Evolutionary conservation across 495 filamentous ascomycete species (phyloP).

Genomic region (Talaromyces liani): DNA sequence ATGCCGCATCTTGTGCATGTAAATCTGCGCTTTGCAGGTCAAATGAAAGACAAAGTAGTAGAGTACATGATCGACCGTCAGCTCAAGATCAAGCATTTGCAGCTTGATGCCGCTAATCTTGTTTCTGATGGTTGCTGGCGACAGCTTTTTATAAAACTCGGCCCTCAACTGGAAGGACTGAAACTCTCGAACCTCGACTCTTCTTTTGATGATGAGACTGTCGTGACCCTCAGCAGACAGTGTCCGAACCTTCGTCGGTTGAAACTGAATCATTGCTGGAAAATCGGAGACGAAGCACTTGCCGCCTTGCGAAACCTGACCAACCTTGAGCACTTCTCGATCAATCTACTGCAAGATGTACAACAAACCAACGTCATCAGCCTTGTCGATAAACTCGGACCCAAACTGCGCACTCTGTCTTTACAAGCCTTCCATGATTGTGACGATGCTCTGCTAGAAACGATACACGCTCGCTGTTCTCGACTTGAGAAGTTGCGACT

Average conservation of each 20-base stretch:
- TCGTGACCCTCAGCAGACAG: constrained; percentile 43
- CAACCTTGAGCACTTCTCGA: constrained; percentile 62
- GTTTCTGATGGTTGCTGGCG: constrained; percentile 65
- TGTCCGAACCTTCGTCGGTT: constrained; percentile 63
- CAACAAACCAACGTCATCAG: constrained; percentile 48
- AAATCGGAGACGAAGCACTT: constrained; percentile 39
- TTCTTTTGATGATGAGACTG: constrained; percentile 63
- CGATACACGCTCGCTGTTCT: constrained; percentile 60
- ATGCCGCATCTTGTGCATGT: constrained; percentile 59
- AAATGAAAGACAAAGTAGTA: constrained; percentile 76
- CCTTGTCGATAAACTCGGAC: constrained; percentile 53
- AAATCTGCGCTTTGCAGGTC: constrained; percentile 70
- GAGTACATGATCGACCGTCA: constrained; percentile 69
- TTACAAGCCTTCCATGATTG: constrained; percentile 51
- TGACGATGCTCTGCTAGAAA: constrained; percentile 54
- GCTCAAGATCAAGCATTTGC: constrained; percentile 49
- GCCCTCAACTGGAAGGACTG: constrained; percentile 53
- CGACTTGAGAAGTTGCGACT: constrained; percentile 69
- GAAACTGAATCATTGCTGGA: constrained; percentile 59
- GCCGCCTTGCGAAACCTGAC: constrained; percentile 46
- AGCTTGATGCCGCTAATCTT: constrained; percentile 74
- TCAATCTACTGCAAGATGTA: constrained; percentile 51
- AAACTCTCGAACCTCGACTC: constrained; percentile 62
- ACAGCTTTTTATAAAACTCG: constrained; percentile 53
- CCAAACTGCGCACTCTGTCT: constrained; percentile 61